phyloP scores from a whole-genome alignment of 768 basidiomycete genomes.

The Tulasnella sp. region DNA sequence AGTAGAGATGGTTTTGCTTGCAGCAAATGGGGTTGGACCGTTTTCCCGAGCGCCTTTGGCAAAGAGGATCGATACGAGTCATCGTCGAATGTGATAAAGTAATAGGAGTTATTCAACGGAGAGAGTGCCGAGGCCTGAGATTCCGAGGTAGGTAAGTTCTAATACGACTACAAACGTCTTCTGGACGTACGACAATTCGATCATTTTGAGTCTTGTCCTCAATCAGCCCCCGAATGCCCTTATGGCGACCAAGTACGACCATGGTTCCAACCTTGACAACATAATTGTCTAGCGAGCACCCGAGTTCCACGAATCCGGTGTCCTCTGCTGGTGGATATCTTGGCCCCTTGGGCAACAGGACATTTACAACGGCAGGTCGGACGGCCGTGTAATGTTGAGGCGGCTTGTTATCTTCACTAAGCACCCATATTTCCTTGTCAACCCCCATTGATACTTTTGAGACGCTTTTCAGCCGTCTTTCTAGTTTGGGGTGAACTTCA shows the following conservation, averaged over 20 bases:
- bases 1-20: not conserved
- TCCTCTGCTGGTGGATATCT: not conserved
- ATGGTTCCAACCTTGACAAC: not conserved
- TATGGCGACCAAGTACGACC: not conserved
- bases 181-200: not conserved
- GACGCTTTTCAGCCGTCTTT: not conserved
- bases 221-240: not conserved
- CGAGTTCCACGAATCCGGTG: not conserved
- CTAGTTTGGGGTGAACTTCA: not conserved
- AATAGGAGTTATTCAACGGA: not conserved
- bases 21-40: not conserved
- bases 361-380: not conserved
- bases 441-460: not conserved
- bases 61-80: not conserved
- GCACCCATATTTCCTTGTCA: not conserved
- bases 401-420: not conserved
- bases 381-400: not conserved
- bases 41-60: not conserved
- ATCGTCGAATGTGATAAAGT: not conserved
- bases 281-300: not conserved
- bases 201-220: not conserved
- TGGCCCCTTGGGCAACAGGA: not conserved
- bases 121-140: not conserved
- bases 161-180: no score
- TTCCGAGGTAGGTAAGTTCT: not conserved